phyloP scores from a whole-genome alignment of 192 early-diverging fungal genomes.

The Ambispora gerdemannii region DNA sequence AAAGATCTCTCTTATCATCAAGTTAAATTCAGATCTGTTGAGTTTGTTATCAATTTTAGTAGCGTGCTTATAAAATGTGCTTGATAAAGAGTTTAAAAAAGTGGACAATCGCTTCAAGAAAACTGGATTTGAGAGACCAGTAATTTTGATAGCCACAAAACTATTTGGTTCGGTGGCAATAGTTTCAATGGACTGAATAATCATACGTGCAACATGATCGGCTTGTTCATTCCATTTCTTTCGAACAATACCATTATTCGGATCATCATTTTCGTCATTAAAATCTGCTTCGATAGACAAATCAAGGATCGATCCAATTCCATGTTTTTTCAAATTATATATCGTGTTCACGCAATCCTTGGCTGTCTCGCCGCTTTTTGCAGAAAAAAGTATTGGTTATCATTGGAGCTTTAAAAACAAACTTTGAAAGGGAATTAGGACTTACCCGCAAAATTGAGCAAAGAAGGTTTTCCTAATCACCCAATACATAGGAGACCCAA shows the following conservation, averaged over 20 bases:
- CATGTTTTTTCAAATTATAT: slow-evolving; percentile 55
- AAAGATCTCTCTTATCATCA: slow-evolving; percentile 38
- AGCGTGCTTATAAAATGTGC: slow-evolving; percentile 44
- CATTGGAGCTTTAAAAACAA: neutral
- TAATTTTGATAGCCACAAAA: slow-evolving; percentile 87
- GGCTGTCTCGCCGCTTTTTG: slow-evolving; percentile 78
- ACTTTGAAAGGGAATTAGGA: slow-evolving; percentile 1
- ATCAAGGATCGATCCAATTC: slow-evolving; percentile 86
- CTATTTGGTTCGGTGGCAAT: slow-evolving; percentile 60
- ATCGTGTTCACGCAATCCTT: slow-evolving; percentile 83
- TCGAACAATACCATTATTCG: slow-evolving; percentile 41
- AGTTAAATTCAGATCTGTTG: slow-evolving; percentile 33
- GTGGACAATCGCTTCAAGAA: slow-evolving; percentile 72
- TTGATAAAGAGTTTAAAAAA: slow-evolving; percentile 46
- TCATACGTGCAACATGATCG: slow-evolving; percentile 63
- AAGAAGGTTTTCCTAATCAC: slow-evolving; percentile 86
- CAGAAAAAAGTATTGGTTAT: slow-evolving; percentile 26
- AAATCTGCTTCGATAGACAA: slow-evolving; percentile 86
- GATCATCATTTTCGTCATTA: slow-evolving; percentile 48
- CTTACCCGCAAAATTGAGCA: slow-evolving; percentile 81
- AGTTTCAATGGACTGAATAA: slow-evolving; percentile 70
- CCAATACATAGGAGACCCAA: slow-evolving; percentile 55
- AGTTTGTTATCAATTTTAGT: slow-evolving; percentile 39
- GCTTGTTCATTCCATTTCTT: slow-evolving; percentile 60
- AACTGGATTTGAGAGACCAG: slow-evolving; percentile 73